Base-by-base conservation (phyloP, 139 green algal species). In the Coccomyxa sp. region DNA sequence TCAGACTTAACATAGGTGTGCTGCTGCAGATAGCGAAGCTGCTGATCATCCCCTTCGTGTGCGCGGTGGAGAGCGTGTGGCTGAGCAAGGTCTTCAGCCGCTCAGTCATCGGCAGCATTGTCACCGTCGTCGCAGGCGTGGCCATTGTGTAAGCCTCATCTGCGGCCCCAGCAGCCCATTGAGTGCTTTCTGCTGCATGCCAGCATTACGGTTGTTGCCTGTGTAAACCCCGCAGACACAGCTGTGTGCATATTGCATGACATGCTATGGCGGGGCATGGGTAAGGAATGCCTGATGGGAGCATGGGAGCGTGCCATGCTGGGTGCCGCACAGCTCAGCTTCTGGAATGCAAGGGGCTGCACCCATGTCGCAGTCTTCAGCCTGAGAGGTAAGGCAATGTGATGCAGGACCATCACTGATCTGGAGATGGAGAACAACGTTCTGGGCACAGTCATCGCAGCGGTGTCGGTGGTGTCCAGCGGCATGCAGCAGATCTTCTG, bases 401-500 rank as follows among this genome's bases (percentile, higher is more conserved):
- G 34, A 7, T 82, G 80, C 90, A 96, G 91, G 16, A 95, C 92
- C 2, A 88, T 97, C 58, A 93, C 88, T 10, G 92, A 97, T 64
- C 76, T 96, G 71, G 78, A 80, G 7, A 71, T 94, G n/a, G 55
- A 50, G 10, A 78, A 86, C 74, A 89, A 84, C 55, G 0, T 80
- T 18, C n/a, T 87, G 22, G 95, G 95, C 36, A 73, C 98, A 33
- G 7, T 91, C 0, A 85, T 97, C 6, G 95, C 95, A 6, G 87
- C 78, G 16, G 55, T 98, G 16, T 92, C 85, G 0, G 94, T 98
- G 0, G 86, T 97, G 0, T 91, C 87, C 29, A 94, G 84, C 64
- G 88, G 93, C 73, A 88, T 98, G 89, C 95, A 98, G 85, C 95
- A 98, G 82, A 97, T 98, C 77, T 83, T 97, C 38, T 97, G 95